phyloP scores from a whole-genome alignment of 169 alveolate genomes.

The Babesia sp. region DNA sequence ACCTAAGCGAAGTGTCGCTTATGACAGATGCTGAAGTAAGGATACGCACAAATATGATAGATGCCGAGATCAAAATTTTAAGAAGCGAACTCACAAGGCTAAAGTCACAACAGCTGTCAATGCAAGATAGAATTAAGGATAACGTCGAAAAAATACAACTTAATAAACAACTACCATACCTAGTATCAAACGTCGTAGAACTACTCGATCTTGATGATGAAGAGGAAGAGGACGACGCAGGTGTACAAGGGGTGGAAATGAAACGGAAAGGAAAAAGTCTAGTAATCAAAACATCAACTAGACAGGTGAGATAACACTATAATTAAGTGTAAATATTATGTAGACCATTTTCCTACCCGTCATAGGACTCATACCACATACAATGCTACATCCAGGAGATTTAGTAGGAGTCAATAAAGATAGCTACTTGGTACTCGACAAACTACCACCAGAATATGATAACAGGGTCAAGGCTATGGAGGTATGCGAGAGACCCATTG shows the following conservation, averaged over 20 bases:
- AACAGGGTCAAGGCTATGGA: slow-evolving; percentile 99
- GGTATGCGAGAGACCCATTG: slow-evolving; percentile 98
- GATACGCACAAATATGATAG: slow-evolving; percentile 76
- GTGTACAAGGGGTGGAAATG: slow-evolving; percentile 37
- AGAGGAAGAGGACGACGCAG: slow-evolving; percentile 72
- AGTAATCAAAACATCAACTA: slow-evolving; percentile 90
- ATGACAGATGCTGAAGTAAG: slow-evolving; percentile 71
- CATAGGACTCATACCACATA: slow-evolving; percentile 94
- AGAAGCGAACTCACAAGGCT: slow-evolving; percentile 87
- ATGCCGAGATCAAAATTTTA: slow-evolving; percentile 84
- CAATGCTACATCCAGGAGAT: slow-evolving; percentile 91
- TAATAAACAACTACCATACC: slow-evolving; percentile 96
- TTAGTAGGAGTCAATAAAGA: slow-evolving; percentile 99
- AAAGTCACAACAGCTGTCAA: slow-evolving; percentile 83
- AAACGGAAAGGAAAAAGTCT: slow-evolving; percentile 83
- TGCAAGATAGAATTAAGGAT: slow-evolving; percentile 87
- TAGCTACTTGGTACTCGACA: slow-evolving; percentile 95
- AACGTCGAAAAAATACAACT: slow-evolving; percentile 93
- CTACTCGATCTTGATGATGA: slow-evolving; percentile 71
- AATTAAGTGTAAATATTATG: background rate
- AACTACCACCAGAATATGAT: slow-evolving; percentile 99
- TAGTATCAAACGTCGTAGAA: slow-evolving; percentile 98
- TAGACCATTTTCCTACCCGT: slow-evolving; percentile 97
- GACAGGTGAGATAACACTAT: slow-evolving; percentile 70
- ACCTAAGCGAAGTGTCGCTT: slow-evolving; percentile 67